Evolutionary conservation across 2,329 filamentous ascomycete genomes (phyloP).

Genomic region (Eutypella sp.): DNA sequence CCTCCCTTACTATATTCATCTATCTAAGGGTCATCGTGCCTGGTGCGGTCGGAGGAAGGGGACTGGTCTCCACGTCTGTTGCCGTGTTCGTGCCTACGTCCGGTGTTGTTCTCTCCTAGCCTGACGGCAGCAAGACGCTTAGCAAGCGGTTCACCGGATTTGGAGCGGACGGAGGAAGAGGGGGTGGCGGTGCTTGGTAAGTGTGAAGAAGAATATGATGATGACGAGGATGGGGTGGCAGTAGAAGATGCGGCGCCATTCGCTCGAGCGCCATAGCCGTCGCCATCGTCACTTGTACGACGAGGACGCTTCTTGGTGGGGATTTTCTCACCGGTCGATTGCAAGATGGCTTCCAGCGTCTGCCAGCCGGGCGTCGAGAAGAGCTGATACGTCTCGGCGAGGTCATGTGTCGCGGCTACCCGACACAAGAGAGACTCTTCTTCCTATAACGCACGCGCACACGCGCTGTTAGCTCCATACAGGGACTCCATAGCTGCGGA

Average conservation of each 20-base stretch:
- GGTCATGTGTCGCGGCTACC: constrained; percentile 75
- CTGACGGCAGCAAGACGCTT: constrained; percentile 34
- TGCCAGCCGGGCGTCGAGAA: constrained; percentile 89
- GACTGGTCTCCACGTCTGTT: constrained; percentile 24
- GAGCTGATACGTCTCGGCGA: constrained; percentile 75
- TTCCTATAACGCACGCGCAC: constrained; percentile 67
- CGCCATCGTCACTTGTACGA: constrained; percentile 33
- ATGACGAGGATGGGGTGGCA: constrained; percentile 8
- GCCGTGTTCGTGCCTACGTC: no score
- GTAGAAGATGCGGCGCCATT: constrained; percentile 11
- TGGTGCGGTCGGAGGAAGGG: constrained; percentile 26
- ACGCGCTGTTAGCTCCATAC: constrained; percentile 10
- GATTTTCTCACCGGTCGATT: constrained; percentile 95
- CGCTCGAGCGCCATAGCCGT: constrained; percentile 16
- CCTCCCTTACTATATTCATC: no score
- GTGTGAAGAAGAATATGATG: constrained; percentile 9
- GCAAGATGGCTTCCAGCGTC: constrained; percentile 85
- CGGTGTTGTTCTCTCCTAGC: constrained; percentile 27
- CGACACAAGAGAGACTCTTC: constrained; percentile 83
- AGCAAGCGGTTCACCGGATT: constrained; percentile 29
- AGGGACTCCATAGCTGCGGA: not conserved
- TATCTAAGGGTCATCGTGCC: constrained; percentile 16
- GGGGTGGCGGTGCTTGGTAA: no score
- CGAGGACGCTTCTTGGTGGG: constrained; percentile 62
- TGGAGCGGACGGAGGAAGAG: constrained; percentile 13